Percentiles rank a stretch among this genome's conserved stretches.
Evolutionary conservation across 2,329 filamentous ascomycete genomes (phyloP).

Genomic region (Ophiocordyceps australis): DNA sequence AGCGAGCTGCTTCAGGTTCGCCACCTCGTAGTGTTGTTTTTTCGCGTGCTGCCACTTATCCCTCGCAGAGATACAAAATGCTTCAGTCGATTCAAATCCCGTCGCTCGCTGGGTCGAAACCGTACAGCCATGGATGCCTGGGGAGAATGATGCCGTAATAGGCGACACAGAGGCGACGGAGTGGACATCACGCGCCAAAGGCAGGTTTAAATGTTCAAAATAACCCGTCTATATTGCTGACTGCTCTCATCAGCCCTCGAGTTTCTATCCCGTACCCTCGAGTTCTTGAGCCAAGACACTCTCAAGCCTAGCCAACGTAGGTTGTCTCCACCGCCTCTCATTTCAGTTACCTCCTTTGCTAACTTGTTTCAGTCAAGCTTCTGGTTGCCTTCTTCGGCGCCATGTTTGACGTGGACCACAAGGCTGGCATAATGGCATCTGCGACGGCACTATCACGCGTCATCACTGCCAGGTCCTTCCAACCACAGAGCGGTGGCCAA

Average conservation of each 20-base stretch:
- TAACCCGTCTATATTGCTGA: slow-evolving; percentile 1
- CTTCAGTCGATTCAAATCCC: slow-evolving; percentile 21
- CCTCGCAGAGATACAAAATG: slow-evolving; percentile 22
- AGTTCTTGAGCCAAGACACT: slow-evolving; percentile 23
- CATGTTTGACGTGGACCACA: slow-evolving; percentile 40
- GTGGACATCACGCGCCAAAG: slow-evolving; percentile 34
- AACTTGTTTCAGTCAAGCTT: slow-evolving; percentile 26
- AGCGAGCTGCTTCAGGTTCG: slow-evolving; percentile 24
- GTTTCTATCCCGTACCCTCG: slow-evolving; percentile 36
- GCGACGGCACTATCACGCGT: slow-evolving; percentile 32
- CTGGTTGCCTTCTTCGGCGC: slow-evolving; percentile 36
- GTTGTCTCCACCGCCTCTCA: neutral
- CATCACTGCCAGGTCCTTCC: slow-evolving; percentile 29
- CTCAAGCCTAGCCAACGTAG: slow-evolving; percentile 32
- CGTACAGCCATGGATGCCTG: slow-evolving; percentile 34
- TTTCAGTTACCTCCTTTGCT: slow-evolving; percentile 1
- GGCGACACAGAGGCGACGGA: slow-evolving; percentile 23
- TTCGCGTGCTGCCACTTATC: too few relatives aligned
- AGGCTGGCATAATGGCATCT: slow-evolving; percentile 36
- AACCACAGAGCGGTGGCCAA: slow-evolving; percentile 24
- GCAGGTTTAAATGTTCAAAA: slow-evolving; percentile 8
- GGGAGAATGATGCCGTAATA: slow-evolving; percentile 16
- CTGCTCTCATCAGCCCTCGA: slow-evolving; percentile 22
- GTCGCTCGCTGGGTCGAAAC: slow-evolving; percentile 37
- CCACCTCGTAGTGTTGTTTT: too few relatives aligned